A percentile compares a stretch with the other conserved stretches of the same genome.
These are phyloP conservation scores for Vitis rupestris DNA, from an alignment of 164 flowering plant genomes.

Conservation along the genomic window DNA sequence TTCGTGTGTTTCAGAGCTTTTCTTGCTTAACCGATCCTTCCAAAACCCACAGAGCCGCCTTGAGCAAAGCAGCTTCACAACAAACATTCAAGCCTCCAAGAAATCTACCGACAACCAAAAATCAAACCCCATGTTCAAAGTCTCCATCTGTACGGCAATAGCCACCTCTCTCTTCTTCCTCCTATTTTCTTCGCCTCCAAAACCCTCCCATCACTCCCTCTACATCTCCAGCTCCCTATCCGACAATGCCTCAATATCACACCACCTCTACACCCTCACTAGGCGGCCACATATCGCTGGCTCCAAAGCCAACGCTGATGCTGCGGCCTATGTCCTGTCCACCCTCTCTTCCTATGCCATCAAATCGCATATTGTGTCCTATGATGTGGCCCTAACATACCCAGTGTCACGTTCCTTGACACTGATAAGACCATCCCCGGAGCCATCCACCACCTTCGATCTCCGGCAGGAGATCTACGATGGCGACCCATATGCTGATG, in stretches of 20 bases:
- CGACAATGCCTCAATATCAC: constrained; percentile 45
- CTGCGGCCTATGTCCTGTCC: constrained; percentile 58
- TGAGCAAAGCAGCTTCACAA: neutral
- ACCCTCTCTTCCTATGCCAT: constrained; percentile 37
- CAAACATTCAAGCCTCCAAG: neutral
- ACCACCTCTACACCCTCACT: constrained; percentile 61
- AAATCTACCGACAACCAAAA: neutral
- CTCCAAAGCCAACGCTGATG: constrained; percentile 55
- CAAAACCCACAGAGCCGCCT: neutral
- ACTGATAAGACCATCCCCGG: constrained; percentile 25
- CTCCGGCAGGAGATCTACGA: constrained; percentile 51
- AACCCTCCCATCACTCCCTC: constrained; percentile 38
- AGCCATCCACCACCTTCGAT: constrained; percentile 30
- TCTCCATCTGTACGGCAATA: constrained; percentile 20
- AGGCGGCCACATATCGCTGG: constrained; percentile 71
- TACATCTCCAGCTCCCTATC: constrained; percentile 37
- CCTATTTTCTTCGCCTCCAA: constrained; percentile 29
- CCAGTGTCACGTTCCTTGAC: constrained; percentile 48
- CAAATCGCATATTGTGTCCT: constrained; percentile 39
- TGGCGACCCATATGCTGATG: constrained; percentile 53
- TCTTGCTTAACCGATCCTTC: neutral
- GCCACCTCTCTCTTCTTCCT: constrained; percentile 28
- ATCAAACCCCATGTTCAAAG: constrained; percentile 18
- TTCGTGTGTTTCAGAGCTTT: no score
- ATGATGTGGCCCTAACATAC: constrained; percentile 51